Percentiles rank a stretch among this genome's conserved stretches.
phyloP scores from a whole-genome alignment of 768 basidiomycete genomes.

The Termitomyces bulborhizus region DNA sequence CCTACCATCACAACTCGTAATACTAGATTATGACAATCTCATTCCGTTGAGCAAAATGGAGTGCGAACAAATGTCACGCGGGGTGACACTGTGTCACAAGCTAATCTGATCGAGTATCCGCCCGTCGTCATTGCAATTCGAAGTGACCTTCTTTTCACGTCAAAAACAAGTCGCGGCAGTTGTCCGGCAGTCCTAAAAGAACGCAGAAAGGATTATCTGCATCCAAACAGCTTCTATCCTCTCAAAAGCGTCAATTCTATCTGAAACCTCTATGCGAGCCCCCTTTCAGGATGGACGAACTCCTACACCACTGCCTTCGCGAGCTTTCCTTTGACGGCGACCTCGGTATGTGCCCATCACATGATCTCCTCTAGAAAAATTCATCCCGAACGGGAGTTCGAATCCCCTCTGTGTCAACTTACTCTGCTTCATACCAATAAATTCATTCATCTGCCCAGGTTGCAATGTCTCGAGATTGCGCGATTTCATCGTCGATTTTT shows the following conservation, averaged over 20 bases:
- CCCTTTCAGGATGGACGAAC: conserved; percentile 61
- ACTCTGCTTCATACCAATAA: conserved; percentile 9
- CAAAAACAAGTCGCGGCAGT: conserved; percentile 11
- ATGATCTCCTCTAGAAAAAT: conserved; percentile 18
- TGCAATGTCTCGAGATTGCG: conserved; percentile 66
- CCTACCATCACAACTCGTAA: conserved; percentile 3
- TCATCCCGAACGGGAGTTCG: conserved; percentile 31
- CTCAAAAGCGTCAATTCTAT: neutral
- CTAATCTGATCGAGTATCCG: neutral
- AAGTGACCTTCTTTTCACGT: conserved; percentile 11
- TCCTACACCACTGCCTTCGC: conserved; percentile 76
- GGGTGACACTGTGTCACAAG: conserved; percentile 11
- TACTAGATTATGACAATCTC: conserved; percentile 5
- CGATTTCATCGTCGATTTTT: conserved; percentile 66
- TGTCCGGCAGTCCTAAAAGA: neutral
- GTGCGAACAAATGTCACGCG: conserved; percentile 5
- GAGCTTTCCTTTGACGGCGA: conserved; percentile 91
- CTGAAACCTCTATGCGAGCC: conserved; percentile 1
- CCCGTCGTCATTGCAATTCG: conserved; percentile 6
- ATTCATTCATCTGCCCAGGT: conserved; percentile 37
- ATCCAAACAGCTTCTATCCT: neutral
- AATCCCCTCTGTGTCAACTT: conserved; percentile 28
- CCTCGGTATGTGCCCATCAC: conserved; percentile 58
- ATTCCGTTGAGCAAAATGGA: conserved; percentile 14
- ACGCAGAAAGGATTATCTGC: neutral